Conservation (phyloP, 257 asterid genomes). For the Penstemon newberryi region DNA sequence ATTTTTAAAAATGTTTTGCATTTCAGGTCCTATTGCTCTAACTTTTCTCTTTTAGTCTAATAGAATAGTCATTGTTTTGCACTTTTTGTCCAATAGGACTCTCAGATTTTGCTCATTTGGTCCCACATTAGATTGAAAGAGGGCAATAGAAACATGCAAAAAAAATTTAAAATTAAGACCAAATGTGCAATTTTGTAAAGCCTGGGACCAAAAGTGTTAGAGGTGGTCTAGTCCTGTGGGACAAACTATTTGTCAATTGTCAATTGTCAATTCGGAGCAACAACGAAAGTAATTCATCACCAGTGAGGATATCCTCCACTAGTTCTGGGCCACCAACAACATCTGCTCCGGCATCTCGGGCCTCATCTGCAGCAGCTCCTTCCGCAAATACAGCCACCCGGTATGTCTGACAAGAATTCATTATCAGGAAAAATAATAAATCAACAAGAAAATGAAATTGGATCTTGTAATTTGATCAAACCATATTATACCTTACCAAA, state of each 20-base stretch:
- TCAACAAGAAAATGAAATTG: slow-evolving; percentile 24
- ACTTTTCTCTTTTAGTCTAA: no score
- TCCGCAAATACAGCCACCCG: slow-evolving; percentile 95
- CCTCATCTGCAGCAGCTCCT: slow-evolving; percentile 97
- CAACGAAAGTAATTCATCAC: slow-evolving; percentile 38
- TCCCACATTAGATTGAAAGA: no score
- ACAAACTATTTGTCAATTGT: neutral
- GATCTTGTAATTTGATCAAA: slow-evolving; percentile 18
- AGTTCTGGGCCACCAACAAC: slow-evolving; percentile 94
- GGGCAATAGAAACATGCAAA: no score
- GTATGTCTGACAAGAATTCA: slow-evolving; percentile 49
- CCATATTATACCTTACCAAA: slow-evolving; percentile 72
- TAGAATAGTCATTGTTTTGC: no score
- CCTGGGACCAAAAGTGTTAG: neutral
- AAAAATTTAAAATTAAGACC: no score
- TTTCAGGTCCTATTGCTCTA: no score
- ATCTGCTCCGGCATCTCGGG: slow-evolving; percentile 93
- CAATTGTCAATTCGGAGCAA: slow-evolving; percentile 10
- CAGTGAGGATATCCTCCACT: slow-evolving; percentile 65
- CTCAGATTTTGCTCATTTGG: no score
- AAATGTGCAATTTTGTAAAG: no score
- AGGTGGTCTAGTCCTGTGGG: neutral
- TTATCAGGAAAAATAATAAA: slow-evolving; percentile 32
- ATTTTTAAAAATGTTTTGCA: no score
- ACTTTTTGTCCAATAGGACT: no score